phyloP scores from a whole-genome alignment of 2,329 filamentous ascomycete species.

The Apiospora aurea region DNA sequence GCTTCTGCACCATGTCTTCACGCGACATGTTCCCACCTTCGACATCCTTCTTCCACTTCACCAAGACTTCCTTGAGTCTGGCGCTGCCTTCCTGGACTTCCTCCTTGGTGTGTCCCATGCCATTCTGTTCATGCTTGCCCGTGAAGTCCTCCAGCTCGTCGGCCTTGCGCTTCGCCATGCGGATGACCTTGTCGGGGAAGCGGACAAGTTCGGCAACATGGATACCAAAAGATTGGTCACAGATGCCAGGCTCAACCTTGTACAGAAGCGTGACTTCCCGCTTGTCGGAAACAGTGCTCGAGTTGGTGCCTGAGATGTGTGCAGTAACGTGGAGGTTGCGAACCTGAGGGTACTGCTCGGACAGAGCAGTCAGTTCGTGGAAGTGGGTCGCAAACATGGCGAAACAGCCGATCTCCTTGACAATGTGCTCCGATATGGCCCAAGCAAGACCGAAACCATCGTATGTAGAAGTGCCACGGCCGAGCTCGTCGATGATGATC shows the following conservation, averaged over 20 bases:
- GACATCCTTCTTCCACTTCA: slow-evolving; percentile 84
- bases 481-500: slow-evolving; percentile 98
- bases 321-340: slow-evolving; percentile 95
- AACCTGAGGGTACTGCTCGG: slow-evolving; percentile 85
- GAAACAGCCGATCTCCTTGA: slow-evolving; percentile 93
- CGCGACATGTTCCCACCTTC: slow-evolving; percentile 66
- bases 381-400: slow-evolving; percentile 98
- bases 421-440: slow-evolving; percentile 98
- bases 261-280: slow-evolving; percentile 94
- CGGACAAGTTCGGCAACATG: slow-evolving; percentile 96
- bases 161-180: slow-evolving; percentile 99
- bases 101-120: slow-evolving; percentile 73
- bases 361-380: slow-evolving; percentile 93
- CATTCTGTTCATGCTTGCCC: slow-evolving; percentile 71
- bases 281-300: slow-evolving; percentile 53
- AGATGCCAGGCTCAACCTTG: slow-evolving; percentile 94
- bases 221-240: slow-evolving; percentile 97
- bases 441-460: slow-evolving; percentile 98
- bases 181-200: slow-evolving; percentile 96
- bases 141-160: slow-evolving; percentile 98
- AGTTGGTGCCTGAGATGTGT: slow-evolving; percentile 71
- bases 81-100: slow-evolving; percentile 90
- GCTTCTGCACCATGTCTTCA: slow-evolving; percentile 78
- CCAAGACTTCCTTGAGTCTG: slow-evolving; percentile 82
- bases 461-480: slow-evolving; percentile 95